Evolutionary conservation across 345 rosid species (phyloP), one percentile per base, ranked within the genome.

Genomic region (Lepidium aucheri): DNA sequence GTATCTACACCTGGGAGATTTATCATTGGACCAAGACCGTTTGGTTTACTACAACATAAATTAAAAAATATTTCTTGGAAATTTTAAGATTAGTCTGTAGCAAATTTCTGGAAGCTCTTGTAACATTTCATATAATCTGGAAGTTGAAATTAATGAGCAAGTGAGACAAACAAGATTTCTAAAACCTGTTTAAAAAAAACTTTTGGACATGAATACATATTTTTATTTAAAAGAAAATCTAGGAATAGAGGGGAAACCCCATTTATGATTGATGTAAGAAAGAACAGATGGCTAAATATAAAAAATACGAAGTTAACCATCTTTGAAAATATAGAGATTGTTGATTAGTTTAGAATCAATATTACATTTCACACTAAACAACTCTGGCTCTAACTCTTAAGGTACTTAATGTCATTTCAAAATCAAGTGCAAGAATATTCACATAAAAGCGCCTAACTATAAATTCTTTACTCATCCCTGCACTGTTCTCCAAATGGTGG

Each of bases 401-500:
- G 42, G 53, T 56, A 12, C 46, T 20, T 67, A 24, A 14, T 44
- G 35, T 24, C 33, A 30, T 33, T 20, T 39, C 26, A 50, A 52
- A 41, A 52, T 34, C 61, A 52, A 34, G 14, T 42, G 67, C 67
- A 51, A 32, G 8, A 22, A 71, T 71, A 71, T 71, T 55, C 57
- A 71, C 75, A 71, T 26, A 34, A 6, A 63, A 38, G 16, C 18
- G 17, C 38, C 44, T 8, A 55, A 16, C 59, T 63, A 30, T 9
- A 53, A 13, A 63, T 18, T 42, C 17, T 63, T 28, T 46, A 63
- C 50, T 85, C 88, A 74, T 69, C 76, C 68, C 77, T 82, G 50
- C 81, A 66, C 70, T 88, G 89, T 65, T 93, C 97, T 52, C 79
- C 82, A 36, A 73, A 80, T 9, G 84, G 95, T 36, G 99, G 99